Percentiles rank a stretch among this genome's conserved stretches.
Conservation (phyloP, 202 grass and related monocot genomes). For the Zizania palustris region DNA sequence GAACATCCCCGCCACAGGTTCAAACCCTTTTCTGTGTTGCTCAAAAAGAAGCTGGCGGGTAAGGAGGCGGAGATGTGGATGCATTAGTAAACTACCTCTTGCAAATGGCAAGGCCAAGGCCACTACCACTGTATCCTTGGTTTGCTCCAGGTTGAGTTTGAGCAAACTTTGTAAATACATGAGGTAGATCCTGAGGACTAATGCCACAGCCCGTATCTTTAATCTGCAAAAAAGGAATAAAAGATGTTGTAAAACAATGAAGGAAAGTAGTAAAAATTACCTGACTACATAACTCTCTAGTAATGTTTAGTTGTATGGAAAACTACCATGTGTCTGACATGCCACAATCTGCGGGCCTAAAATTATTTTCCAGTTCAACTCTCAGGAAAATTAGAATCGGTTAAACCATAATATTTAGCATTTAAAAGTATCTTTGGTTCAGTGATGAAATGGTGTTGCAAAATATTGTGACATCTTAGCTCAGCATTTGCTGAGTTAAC, state of each 20-base stretch:
- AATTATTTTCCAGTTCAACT: background rate
- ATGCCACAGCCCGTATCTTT: slow-evolving; percentile 96
- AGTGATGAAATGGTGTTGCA: slow-evolving; percentile 1
- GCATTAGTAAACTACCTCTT: slow-evolving; percentile 58
- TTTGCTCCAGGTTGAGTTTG: slow-evolving; percentile 59
- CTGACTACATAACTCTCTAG: slow-evolving; percentile 14
- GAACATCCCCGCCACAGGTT: background rate
- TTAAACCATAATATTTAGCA: background rate
- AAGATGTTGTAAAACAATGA: slow-evolving; percentile 26
- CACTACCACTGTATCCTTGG: slow-evolving; percentile 66
- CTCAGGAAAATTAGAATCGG: background rate
- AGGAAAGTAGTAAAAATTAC: slow-evolving; percentile 14
- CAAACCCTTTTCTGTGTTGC: too few relatives aligned
- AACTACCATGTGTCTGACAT: slow-evolving; percentile 2
- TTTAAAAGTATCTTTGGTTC: background rate
- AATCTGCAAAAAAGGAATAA: slow-evolving; percentile 55
- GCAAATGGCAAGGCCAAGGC: slow-evolving; percentile 90
- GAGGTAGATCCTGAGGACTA: slow-evolving; percentile 74
- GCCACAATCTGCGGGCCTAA: slow-evolving; percentile 15
- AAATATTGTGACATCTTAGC: slow-evolving; percentile 19
- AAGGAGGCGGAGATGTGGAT: background rate
- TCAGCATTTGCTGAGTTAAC: background rate
- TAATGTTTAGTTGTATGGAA: background rate
- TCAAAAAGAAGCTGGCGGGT: background rate
- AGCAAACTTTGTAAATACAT: slow-evolving; percentile 91